Evolutionary conservation across 2,329 filamentous ascomycete species (phyloP), one percentile per base, ranked within the genome.

Genomic region (Phyllosticta ampelicida): DNA sequence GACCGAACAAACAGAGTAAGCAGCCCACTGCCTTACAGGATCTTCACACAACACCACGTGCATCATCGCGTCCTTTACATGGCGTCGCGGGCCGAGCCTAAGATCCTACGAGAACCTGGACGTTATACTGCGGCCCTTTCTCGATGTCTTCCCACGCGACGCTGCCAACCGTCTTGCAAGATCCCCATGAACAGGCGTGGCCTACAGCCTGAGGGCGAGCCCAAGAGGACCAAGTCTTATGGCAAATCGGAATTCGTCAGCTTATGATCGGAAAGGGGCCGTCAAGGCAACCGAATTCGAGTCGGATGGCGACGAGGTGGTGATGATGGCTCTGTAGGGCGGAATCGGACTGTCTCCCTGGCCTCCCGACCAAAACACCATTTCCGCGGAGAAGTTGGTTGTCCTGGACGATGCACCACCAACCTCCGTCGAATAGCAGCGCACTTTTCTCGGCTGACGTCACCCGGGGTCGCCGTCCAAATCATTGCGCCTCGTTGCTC

Each of bases 381-480:
- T 36, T 51, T 58, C 56, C 56, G 56, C 56, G 56, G 56, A 58
- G 56, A 58, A 54, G 19, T 21, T 29, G 2, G 19, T 21, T 29
- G 2, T 30, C 18, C 20, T 44, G 44, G 51, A 44, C n/a, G n/a
- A 13, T n/a, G 13, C 36, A 44, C 36, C 36, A 30, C 9, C 51
- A 23, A 9, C 23, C 29, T 58, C 20, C 19, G 26, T 44, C 36
- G 36, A 44, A 44, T 44, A n/a, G n/a, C 36, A 44, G 16, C 6
- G 23, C 51, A 30, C n/a, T 8, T 10, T 9, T 53, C 29, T 48
- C 11, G 16, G 36, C 55, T 53, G 50, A 52, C 29, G 20, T 16
- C 20, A 23, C 26, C 18, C 5, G 36, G 36, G 36, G 36, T 44
- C n/a, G 16, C 16, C 13, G n/a, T 44, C n/a, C 36, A n/a, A 44